Evolutionary conservation across 371 early-diverging fungal genomes (phyloP), one percentile per base, ranked within the genome.

Genomic region (Mucor indicus): DNA sequence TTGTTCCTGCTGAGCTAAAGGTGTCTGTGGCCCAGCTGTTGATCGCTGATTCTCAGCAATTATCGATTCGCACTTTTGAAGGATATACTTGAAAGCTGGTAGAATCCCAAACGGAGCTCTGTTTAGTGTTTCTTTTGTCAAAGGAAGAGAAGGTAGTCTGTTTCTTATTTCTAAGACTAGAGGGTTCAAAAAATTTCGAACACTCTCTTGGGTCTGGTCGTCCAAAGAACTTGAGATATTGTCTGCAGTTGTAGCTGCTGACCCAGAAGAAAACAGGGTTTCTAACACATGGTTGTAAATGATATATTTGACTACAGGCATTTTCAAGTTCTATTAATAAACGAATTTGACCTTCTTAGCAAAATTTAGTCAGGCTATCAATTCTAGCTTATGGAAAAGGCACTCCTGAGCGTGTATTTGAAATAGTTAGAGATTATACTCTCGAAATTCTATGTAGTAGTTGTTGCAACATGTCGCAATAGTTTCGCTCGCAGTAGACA

Each of bases 61-160:
- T 22, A 40, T n/a, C n/a, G 40, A 22, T 40, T 40, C 24, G 24
- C 24, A 40, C 24, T 40, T 40, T 19, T 19, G n/a, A 24, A 40
- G 40, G n/a, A 40, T 24, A 24, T 40, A 22, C 40, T 24, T 40
- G 21, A 40, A 40, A 22, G 25, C 24, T 22, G 40, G 40, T n/a
- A 40, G 21, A 15, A 40, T 40, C n/a, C 24, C 10, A 24, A 40
- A 40, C n/a, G 40, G 40, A 16, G 40, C 40, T 21, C 4, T 24
- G 24, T 44, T 44, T 20, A 44, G 21, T 21, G 32, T 44, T 44
- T 44, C 44, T 44, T 44, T 44, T 44, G 32, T 44, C 32, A 44
- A 16, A 16, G 44, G 32, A 44, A 44, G 29, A 16, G 29, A 44
- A 27, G 32, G 44, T 15, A 44, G 44, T 17, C 44, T 1, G 31